Percentiles rank a stretch among this genome's conserved stretches.
phyloP scores from a whole-genome alignment of 2,329 filamentous ascomycete species.

The Tympanopsis confertula region DNA sequence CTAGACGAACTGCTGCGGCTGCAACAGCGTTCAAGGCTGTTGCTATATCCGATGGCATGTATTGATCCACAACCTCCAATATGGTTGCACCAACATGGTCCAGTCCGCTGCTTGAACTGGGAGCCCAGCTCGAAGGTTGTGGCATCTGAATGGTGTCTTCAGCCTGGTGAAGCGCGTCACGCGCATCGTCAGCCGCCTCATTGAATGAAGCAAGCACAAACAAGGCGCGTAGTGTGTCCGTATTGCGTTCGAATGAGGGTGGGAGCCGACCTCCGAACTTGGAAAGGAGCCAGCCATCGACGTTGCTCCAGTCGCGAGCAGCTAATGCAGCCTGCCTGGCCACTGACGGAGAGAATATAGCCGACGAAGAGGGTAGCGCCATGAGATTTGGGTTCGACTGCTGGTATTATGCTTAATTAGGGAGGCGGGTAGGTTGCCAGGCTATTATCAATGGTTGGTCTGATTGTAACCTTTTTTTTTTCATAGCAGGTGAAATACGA shows the following conservation, averaged over 20 bases:
- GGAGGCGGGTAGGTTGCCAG: background rate
- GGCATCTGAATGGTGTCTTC: slow-evolving; percentile 19
- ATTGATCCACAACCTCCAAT: background rate
- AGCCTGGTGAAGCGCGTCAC: slow-evolving; percentile 34
- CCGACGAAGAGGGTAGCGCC: slow-evolving; percentile 17
- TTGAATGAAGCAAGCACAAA: slow-evolving; percentile 65
- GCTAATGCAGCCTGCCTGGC: slow-evolving; percentile 68
- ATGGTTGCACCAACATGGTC: background rate
- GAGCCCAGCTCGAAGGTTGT: slow-evolving; percentile 19
- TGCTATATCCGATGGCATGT: background rate
- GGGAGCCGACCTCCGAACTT: slow-evolving; percentile 53
- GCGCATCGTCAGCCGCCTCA: slow-evolving; percentile 66
- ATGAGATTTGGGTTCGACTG: background rate
- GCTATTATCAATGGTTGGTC: no score
- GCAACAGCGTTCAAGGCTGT: background rate
- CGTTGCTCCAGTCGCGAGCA: slow-evolving; percentile 81
- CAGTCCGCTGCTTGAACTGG: slow-evolving; percentile 14
- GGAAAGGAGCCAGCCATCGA: slow-evolving; percentile 70
- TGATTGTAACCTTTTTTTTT: no score
- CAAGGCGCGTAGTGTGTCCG: slow-evolving; percentile 67
- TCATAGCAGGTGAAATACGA: no score
- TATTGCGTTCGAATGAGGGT: slow-evolving; percentile 75
- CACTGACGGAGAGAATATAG: slow-evolving; percentile 57
- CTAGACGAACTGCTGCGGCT: slow-evolving; percentile 14
- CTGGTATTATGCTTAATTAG: background rate